A percentile compares a stretch with the other conserved stretches of the same genome.
Conservation (phyloP, 73 alveolate genomes). For the Urostyla sp. region DNA sequence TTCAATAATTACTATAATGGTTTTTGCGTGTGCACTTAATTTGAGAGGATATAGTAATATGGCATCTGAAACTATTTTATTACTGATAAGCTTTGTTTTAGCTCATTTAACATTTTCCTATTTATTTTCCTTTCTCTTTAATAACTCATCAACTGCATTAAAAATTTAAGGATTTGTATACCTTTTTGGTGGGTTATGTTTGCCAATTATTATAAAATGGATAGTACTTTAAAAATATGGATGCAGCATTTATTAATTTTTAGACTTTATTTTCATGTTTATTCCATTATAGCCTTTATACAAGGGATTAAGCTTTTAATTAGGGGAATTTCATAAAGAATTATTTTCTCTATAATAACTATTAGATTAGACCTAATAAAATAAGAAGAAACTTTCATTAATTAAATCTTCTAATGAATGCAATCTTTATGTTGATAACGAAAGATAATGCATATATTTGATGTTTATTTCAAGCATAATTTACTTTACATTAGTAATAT, state of each 20-base stretch:
- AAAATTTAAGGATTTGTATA: constrained; percentile 10
- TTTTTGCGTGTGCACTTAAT: background rate
- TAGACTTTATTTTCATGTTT: background rate
- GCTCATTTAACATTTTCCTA: constrained; percentile 21
- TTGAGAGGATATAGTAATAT: background rate
- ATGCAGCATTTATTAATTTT: background rate
- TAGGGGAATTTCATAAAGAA: no score
- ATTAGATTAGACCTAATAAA: no score
- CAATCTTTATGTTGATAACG: no score
- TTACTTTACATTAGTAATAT: background rate
- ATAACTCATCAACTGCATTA: constrained; percentile 2
- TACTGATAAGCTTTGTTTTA: constrained; percentile 16
- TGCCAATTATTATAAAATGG: constrained; percentile 14
- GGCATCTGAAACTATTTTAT: background rate
- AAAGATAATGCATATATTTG: background rate
- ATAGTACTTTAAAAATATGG: background rate
- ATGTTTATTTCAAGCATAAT: background rate
- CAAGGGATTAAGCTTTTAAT: constrained; percentile 34
- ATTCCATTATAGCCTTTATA: constrained; percentile 27
- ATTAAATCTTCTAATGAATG: no score
- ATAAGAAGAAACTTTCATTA: no score
- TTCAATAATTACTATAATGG: constrained; percentile 5
- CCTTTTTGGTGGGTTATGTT: constrained; percentile 36
- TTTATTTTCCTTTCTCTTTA: constrained; percentile 23
- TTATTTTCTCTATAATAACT: no score